Evolutionary conservation across 106 monocot species (phyloP), one percentile per base, ranked within the genome.

Genomic region (Allium sativum): DNA sequence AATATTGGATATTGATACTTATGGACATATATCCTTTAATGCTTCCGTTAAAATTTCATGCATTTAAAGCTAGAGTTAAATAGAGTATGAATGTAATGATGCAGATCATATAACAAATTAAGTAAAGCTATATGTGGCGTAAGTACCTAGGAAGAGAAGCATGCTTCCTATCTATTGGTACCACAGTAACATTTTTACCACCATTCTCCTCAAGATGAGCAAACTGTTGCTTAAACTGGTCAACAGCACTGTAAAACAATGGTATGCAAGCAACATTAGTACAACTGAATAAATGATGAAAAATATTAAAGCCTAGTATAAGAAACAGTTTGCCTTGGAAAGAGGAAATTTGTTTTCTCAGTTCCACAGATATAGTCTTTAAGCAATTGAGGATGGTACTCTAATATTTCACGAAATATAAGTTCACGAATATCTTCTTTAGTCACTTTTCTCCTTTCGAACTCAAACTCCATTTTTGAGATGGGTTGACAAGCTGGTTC

Each of bases 391-490:
- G 95, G 95, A 76, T 95, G 90, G 59, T 95, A 95, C 66, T 95
- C 90, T 59, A 95, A 76, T 57, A 90, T 86, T 70, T 95, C 95
- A 18, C 79, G 77, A 63, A 81, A 95, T 62, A 95, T 90, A 56
- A 95, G 84, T 48, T 90, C 95, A 57, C 75, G 65, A 21, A 95
- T 73, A 45, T 95, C 90, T 41, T 90, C 90, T 75, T 95, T 87
- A 13, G 81, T 86, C 55, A 90, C 78, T 57, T 76, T 86, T 66
- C 79, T 75, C 11, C 90, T 70, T 52, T 95, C 95, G 76, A 95
- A 95, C 68, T 95, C 95, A 62, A 95, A 95, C 62, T 95, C 95
- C 68, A 95, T 73, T 81, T 95, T 90, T 17, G 86, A 70, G 42
- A 90, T 86, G 48, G 86, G 90, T 44, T 84, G 90, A 61, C 86